Evolutionary conservation across 345 rosid genomes (phyloP).

Genomic region (Reutealis trisperma): DNA sequence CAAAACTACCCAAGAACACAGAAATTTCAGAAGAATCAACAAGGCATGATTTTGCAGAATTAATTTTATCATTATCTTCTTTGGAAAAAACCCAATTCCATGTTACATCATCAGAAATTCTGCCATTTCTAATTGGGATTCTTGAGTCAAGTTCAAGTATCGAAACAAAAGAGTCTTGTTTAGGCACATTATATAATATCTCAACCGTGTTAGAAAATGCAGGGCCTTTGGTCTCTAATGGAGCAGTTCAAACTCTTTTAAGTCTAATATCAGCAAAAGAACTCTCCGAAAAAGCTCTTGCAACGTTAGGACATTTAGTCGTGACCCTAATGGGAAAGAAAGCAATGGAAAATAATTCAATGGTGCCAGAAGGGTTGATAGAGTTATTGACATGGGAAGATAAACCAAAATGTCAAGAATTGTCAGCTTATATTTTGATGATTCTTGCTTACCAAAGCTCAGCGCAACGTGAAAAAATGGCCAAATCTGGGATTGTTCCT

Average conservation of each 20-base stretch:
- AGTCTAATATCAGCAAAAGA: slow-evolving; percentile 44
- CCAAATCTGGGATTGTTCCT: slow-evolving; percentile 71
- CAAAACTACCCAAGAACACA: slow-evolving; percentile 58
- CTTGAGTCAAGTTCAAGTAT: slow-evolving; percentile 51
- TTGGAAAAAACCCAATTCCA: slow-evolving; percentile 52
- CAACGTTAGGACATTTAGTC: slow-evolving; percentile 71
- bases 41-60: slow-evolving; percentile 52
- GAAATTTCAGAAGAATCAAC: slow-evolving; percentile 52
- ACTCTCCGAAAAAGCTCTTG: slow-evolving; percentile 68
- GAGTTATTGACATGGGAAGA: slow-evolving; percentile 91
- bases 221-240: slow-evolving; percentile 52
- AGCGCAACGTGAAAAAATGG: slow-evolving; percentile 68
- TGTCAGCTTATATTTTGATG: slow-evolving; percentile 75
- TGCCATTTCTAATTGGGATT: slow-evolving; percentile 51
- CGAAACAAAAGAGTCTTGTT: slow-evolving; percentile 57
- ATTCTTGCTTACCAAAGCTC: slow-evolving; percentile 84
- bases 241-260: slow-evolving; percentile 51
- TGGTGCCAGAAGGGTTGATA: slow-evolving; percentile 63
- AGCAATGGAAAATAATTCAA: slow-evolving; percentile 56
- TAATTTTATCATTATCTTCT: slow-evolving; percentile 63
- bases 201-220: slow-evolving; percentile 68
- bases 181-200: slow-evolving; percentile 58
- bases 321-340: slow-evolving; percentile 78
- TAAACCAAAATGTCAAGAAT: slow-evolving; percentile 79
- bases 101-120: slow-evolving; percentile 41